Percentiles rank a stretch among this genome's conserved stretches.
Evolutionary conservation across 1,284 basidiomycete genomes (phyloP).

Genomic region (Boletus subluridellus): DNA sequence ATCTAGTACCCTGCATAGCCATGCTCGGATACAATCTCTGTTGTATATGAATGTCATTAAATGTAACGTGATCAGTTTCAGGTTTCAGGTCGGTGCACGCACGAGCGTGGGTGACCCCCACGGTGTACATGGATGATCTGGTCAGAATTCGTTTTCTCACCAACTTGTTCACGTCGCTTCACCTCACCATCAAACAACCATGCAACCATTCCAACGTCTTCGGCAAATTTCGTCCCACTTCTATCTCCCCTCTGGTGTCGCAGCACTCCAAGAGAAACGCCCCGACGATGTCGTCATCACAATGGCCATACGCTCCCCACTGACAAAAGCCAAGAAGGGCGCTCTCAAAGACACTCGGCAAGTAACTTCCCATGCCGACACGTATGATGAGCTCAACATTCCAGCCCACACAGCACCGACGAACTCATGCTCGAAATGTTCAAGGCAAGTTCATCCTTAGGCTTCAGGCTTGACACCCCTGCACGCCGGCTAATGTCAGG

Average conservation of each 20-base stretch:
- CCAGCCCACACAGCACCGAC: slow-evolving; percentile 51
- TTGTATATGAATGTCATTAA: not conserved
- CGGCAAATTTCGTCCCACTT: slow-evolving; percentile 65
- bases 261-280: slow-evolving; percentile 51
- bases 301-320: slow-evolving; percentile 69
- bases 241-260: slow-evolving; percentile 39
- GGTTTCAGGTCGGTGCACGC: not conserved
- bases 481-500: not conserved
- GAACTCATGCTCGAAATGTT: slow-evolving; percentile 77
- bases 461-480: too few species aligned
- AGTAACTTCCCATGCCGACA: slow-evolving; percentile 34
- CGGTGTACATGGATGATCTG: not conserved
- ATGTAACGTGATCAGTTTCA: not conserved
- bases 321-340: slow-evolving; percentile 76
- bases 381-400: slow-evolving; percentile 3
- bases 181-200: not conserved
- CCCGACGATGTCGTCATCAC: slow-evolving; percentile 79
- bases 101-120: not conserved
- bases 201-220: slow-evolving; percentile 48
- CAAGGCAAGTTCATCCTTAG: slow-evolving; percentile 44
- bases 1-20: not conserved
- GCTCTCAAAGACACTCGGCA: slow-evolving; percentile 69
- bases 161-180: not conserved
- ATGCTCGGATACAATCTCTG: not conserved
- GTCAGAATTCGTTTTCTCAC: not conserved